Percentiles rank a stretch among this genome's conserved stretches.
phyloP scores from a whole-genome alignment of 495 filamentous ascomycete species.

The Darksidea phi region DNA sequence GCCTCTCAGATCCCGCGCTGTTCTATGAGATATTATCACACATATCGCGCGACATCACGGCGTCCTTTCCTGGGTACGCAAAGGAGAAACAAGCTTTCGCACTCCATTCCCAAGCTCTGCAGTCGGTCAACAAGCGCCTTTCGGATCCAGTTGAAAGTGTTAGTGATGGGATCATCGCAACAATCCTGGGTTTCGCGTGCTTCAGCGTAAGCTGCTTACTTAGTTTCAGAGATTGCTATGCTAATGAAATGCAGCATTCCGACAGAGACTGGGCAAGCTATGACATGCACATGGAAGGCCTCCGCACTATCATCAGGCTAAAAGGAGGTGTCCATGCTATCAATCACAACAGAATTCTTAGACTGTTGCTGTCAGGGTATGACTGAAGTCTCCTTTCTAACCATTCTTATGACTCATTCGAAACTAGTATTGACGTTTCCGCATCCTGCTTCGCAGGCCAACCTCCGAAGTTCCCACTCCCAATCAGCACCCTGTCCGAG shows the following conservation, averaged over 20 bases:
- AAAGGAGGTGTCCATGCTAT: constrained; percentile 13
- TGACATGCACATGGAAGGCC: constrained; percentile 14
- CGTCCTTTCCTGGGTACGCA: constrained; percentile 12
- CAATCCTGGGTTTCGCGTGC: constrained; percentile 14
- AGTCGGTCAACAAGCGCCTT: constrained; percentile 7
- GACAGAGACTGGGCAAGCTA: constrained; percentile 20
- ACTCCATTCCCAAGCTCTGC: constrained; percentile 14
- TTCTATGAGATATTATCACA: constrained; percentile 22
- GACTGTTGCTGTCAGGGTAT: constrained; percentile 15
- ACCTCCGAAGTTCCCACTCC: constrained; percentile 8
- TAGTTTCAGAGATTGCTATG: constrained; percentile 4
- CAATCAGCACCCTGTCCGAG: constrained; percentile 1
- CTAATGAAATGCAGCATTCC: constrained; percentile 4
- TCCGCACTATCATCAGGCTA: constrained; percentile 15
- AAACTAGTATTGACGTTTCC: constrained; percentile 19
- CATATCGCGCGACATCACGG: constrained; percentile 9
- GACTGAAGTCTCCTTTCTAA: constrained; percentile 10
- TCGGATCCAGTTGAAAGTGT: constrained; percentile 9
- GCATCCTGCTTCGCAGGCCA: constrained; percentile 14
- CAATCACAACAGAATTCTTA: constrained; percentile 11
- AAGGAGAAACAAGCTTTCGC: constrained; percentile 12
- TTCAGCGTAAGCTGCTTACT: constrained; percentile 15
- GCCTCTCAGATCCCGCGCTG: constrained; percentile 16
- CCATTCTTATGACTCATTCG: constrained; percentile 17
- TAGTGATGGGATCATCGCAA: constrained; percentile 17